Evolutionary conservation across 2,329 filamentous ascomycete genomes (phyloP).

Genomic region (Tolypocladium paradoxum): DNA sequence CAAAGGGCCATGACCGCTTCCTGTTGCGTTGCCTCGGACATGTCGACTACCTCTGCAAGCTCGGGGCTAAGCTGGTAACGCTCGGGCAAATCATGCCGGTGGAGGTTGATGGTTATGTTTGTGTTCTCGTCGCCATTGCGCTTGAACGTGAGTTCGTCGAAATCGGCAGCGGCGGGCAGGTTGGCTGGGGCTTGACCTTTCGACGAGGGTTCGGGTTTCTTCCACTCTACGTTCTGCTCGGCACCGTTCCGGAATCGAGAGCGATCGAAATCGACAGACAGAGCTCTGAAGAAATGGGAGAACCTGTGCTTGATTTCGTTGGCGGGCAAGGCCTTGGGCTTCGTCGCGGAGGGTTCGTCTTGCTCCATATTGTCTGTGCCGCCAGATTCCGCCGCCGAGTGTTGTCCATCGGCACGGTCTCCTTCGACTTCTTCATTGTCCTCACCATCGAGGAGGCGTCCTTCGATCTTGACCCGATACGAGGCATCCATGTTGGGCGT

Average conservation of each 20-base stretch:
- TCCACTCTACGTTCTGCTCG: slow-evolving; percentile 68
- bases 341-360: slow-evolving; percentile 15
- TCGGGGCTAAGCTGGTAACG: slow-evolving; percentile 69
- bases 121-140: slow-evolving; percentile 84
- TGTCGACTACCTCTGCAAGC: slow-evolving; percentile 76
- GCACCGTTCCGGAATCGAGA: slow-evolving; percentile 44
- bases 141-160: slow-evolving; percentile 87
- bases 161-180: slow-evolving; percentile 56
- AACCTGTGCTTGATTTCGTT: slow-evolving; percentile 42
- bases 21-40: slow-evolving; percentile 74
- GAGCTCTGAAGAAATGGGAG: slow-evolving; percentile 73
- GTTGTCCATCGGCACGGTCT: not conserved
- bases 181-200: slow-evolving; percentile 30
- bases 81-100: slow-evolving; percentile 76
- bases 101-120: slow-evolving; percentile 81
- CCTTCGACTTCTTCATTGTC: slow-evolving; percentile 41
- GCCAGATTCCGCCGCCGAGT: slow-evolving; percentile 32
- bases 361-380: slow-evolving; percentile 16
- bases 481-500: slow-evolving; percentile 65
- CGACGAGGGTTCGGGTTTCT: slow-evolving; percentile 56
- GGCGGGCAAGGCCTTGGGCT: slow-evolving; percentile 23
- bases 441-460: slow-evolving; percentile 61
- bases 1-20: slow-evolving; percentile 86
- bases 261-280: slow-evolving; percentile 63
- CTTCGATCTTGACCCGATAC: slow-evolving; percentile 88